These are phyloP conservation scores for Lophiostoma macrostomum DNA, from an alignment of 495 filamentous ascomycete species.

Conservation along the genomic window DNA sequence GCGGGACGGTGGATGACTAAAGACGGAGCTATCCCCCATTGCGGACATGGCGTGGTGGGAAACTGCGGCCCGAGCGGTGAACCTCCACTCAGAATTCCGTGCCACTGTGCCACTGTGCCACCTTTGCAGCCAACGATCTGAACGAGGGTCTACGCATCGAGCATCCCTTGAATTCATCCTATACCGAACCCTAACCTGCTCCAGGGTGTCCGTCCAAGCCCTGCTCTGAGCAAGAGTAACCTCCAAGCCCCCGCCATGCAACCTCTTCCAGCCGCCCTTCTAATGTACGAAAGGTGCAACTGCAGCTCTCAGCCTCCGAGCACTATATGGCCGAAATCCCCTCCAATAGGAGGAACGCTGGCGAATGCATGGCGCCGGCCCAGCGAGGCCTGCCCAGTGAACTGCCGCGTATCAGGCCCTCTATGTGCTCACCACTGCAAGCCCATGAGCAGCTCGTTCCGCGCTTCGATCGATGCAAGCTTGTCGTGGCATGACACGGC, in stretches of 20 bases:
- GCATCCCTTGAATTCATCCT: too few relatives aligned
- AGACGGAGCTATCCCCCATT: slow-evolving; percentile 1
- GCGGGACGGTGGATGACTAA: slow-evolving; percentile 9
- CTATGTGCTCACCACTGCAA: not conserved
- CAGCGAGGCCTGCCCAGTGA: slow-evolving; percentile 8
- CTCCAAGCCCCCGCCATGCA: slow-evolving; percentile 10
- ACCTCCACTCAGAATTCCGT: too few relatives aligned
- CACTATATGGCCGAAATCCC: not conserved
- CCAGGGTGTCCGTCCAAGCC: too few relatives aligned
- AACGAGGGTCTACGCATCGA: too few relatives aligned
- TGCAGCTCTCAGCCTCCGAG: not conserved
- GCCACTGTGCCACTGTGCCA: too few relatives aligned
- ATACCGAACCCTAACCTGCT: too few relatives aligned
- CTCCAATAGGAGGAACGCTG: slow-evolving; percentile 10
- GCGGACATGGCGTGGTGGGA: not conserved
- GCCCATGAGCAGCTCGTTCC: slow-evolving; percentile 13
- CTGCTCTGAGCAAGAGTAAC: too few relatives aligned
- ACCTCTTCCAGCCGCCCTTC: slow-evolving; percentile 9
- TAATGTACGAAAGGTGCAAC: not conserved
- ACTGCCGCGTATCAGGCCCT: slow-evolving; percentile 11
- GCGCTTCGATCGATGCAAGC: slow-evolving; percentile 16
- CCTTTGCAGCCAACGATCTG: not conserved
- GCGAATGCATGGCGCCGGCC: not conserved
- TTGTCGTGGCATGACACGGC: slow-evolving; percentile 16
- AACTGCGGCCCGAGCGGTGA: not conserved